Conservation (phyloP, 2,329 filamentous ascomycete genomes). For the Nemania sp. region DNA sequence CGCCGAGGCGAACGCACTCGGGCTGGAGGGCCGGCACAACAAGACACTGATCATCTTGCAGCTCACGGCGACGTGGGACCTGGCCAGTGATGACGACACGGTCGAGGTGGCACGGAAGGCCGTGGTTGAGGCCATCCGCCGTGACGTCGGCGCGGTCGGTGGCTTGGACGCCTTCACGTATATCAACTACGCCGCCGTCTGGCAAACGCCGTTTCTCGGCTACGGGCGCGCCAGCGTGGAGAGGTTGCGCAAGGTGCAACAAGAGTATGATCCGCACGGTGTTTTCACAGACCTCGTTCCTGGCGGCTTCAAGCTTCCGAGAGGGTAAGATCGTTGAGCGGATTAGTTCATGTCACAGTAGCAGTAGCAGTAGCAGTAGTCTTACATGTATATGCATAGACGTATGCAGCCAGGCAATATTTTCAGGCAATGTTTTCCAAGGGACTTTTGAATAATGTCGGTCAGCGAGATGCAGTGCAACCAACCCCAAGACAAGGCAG, state of each 20-base stretch:
- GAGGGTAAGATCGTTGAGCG: background rate
- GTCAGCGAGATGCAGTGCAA: too few species aligned
- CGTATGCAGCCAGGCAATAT: too few species aligned
- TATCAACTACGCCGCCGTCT: conserved; percentile 23
- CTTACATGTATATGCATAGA: too few species aligned
- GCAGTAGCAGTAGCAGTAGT: too few species aligned
- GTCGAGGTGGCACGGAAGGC: background rate
- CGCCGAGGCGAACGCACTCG: background rate
- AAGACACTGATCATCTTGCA: conserved; percentile 8
- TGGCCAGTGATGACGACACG: background rate
- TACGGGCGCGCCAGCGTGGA: conserved; percentile 22
- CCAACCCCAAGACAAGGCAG: too few species aligned
- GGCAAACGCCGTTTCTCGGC: conserved; percentile 19
- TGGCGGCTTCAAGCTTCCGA: conserved; percentile 20
- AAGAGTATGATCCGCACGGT: conserved; percentile 9
- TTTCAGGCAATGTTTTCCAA: too few species aligned
- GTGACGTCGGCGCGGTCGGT: background rate
- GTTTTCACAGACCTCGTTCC: conserved; percentile 29
- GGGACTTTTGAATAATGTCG: too few species aligned
- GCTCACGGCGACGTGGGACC: background rate
- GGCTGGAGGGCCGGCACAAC: background rate
- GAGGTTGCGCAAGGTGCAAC: background rate
- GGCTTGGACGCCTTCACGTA: conserved; percentile 12
- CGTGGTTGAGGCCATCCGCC: background rate
- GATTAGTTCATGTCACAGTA: too few species aligned